Evolutionary conservation across 805 yeast genomes (phyloP), one percentile per base, ranked within the genome.

Genomic region (Clavispora asparagi): DNA sequence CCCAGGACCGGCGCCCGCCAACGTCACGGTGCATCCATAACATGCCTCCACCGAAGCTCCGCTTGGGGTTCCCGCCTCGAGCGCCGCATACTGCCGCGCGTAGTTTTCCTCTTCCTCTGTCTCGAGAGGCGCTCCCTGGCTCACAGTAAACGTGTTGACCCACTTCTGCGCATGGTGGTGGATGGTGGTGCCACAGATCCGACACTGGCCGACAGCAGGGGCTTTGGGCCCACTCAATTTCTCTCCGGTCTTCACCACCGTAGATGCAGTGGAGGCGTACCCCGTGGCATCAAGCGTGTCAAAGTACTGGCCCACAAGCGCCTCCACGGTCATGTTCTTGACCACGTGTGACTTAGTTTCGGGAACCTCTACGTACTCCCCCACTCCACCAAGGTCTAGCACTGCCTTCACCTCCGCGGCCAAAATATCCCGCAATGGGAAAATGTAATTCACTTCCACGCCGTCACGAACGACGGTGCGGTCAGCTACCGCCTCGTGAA

Each of bases 171-270:
- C 85, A 49, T 79, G 75, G 30, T 72, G 73, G 48, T 77, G 79
- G 11, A 85, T 74, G 1, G 64, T 68, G 5, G 63, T 69, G 1
- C 75, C 73, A 58, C 96, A 88, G 1, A 87, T 53, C 12, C 64
- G 64, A 62, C 96, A 88, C 6, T 40, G 43, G 6, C 52, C 59
- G 1, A 54, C 54, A 1, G 57, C 49, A 10, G 46, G 56, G 2
- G 35, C 45, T 42, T 48, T 60, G 0, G 87, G 87, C 7, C 71
- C 71, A 1, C 74, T 76, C 39, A 91, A 65, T 61, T 92, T 90
- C 41, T 83, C 83, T 6, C 94, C 96, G 0, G 96, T 90, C 53
- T 87, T 83, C 12, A 90, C 90, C 17, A 92, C 97, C 0, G 98
- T 91, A 0, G 97, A 85, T 3, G 91, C 90, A 2, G 92, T 87